Conservation (phyloP, 2,329 filamentous ascomycete genomes). For the Coleophoma cylindrospora region DNA sequence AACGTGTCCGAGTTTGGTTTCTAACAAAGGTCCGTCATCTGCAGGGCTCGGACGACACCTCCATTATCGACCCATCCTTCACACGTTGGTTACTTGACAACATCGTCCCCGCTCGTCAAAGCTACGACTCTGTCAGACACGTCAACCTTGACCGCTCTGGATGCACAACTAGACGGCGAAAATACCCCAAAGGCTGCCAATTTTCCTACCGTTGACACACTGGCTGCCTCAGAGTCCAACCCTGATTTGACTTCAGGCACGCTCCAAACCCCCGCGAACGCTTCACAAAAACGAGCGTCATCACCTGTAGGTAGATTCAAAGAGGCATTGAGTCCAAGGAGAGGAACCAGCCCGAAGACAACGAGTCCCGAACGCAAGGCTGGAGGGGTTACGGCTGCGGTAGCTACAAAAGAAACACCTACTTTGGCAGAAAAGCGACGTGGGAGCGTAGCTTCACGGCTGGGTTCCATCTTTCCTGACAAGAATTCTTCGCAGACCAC, state of each 20-base stretch:
- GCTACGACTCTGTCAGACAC: conserved; percentile 43
- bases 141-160: conserved; percentile 14
- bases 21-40: conserved; percentile 1
- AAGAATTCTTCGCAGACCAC: conserved; percentile 12
- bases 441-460: conserved; percentile 22
- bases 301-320: conserved; percentile 70
- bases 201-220: conserved; percentile 22
- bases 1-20: neutral
- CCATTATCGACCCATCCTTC: conserved; percentile 55
- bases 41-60: conserved; percentile 32
- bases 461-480: conserved; percentile 23
- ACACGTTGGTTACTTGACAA: conserved; percentile 62
- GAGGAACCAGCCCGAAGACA: conserved; percentile 32
- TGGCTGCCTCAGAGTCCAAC: conserved; percentile 24
- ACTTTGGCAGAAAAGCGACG: conserved; percentile 15
- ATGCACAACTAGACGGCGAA: conserved; percentile 28
- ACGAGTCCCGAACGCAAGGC: conserved; percentile 38
- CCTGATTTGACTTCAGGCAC: conserved; percentile 27
- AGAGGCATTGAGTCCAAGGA: conserved; percentile 57
- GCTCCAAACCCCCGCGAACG: conserved; percentile 36
- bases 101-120: conserved; percentile 63
- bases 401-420: conserved; percentile 13
- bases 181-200: conserved; percentile 31
- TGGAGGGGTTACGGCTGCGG: conserved; percentile 10
- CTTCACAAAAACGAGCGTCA: conserved; percentile 50